Evolutionary conservation across 2,329 filamentous ascomycete species (phyloP).

Genomic region (Ophiostoma sp.): DNA sequence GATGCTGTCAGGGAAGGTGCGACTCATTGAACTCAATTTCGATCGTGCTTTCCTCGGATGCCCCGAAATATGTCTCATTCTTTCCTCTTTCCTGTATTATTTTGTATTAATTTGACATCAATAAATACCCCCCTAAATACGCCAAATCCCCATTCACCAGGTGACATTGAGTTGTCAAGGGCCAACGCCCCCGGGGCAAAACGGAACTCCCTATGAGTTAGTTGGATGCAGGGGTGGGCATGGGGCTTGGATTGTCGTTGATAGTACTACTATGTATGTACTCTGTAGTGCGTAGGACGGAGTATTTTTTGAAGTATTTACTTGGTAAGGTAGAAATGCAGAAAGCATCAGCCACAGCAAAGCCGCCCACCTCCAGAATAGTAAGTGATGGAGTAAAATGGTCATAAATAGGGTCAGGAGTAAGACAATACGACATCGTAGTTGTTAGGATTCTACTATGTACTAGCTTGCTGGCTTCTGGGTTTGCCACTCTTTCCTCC

Average conservation of each 20-base stretch:
- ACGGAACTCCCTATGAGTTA: constrained; percentile 7
- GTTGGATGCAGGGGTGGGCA: background rate
- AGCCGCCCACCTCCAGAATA: background rate
- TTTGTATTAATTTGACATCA: background rate
- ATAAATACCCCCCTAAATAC: background rate
- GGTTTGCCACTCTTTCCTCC: background rate
- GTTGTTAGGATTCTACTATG: background rate
- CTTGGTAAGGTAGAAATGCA: background rate
- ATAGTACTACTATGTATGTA: background rate
- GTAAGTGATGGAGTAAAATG: background rate
- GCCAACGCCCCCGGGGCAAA: constrained; percentile 4
- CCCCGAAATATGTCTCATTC: background rate
- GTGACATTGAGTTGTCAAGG: constrained; percentile 11
- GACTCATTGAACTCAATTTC: background rate
- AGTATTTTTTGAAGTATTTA: background rate
- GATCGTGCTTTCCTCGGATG: background rate
- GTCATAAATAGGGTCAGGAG: background rate
- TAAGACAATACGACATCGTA: constrained; percentile 6
- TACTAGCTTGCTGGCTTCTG: background rate
- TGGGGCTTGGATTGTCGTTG: background rate
- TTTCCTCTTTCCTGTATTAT: background rate
- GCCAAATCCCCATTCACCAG: background rate
- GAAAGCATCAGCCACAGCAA: constrained; percentile 1
- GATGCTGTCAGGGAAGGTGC: background rate
- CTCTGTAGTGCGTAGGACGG: background rate